phyloP scores from a whole-genome alignment of 441 rosid species.

The Bocquillonia castaneifolia region DNA sequence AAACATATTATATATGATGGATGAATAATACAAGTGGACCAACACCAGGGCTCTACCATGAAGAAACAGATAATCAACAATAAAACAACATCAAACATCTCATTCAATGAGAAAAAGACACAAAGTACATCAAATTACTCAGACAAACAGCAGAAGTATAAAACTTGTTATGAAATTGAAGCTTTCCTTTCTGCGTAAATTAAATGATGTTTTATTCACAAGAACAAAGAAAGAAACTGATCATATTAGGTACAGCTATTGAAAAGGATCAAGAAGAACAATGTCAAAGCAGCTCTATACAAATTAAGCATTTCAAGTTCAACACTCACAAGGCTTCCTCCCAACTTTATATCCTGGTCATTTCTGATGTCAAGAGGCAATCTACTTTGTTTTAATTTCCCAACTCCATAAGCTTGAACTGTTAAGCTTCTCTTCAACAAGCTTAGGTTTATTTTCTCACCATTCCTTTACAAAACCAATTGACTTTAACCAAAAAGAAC shows the following conservation, averaged over 20 bases:
- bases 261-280: constrained; percentile 11
- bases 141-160: not conserved
- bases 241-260: not conserved
- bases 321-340: constrained; percentile 2
- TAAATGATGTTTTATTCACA: constrained; percentile 27
- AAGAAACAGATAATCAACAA: not conserved
- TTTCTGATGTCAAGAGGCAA: constrained; percentile 25
- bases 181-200: constrained; percentile 5
- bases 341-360: constrained; percentile 11
- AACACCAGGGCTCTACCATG: not conserved
- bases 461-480: constrained; percentile 19
- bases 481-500: constrained; percentile 14
- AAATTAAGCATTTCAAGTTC: constrained; percentile 19
- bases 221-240: constrained; percentile 1
- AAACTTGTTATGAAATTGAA: not conserved
- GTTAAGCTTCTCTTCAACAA: constrained; percentile 14
- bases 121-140: not conserved
- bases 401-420: constrained; percentile 19
- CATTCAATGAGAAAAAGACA: not conserved
- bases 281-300: constrained; percentile 1
- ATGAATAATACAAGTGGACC: too few relatives aligned
- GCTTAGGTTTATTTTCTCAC: constrained; percentile 30
- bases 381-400: constrained; percentile 4
- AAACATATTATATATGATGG: not conserved
- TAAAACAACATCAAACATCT: not conserved